Conservation (phyloP, 2,329 filamentous ascomycete genomes). For the Zymoseptoria pseudotritici region DNA sequence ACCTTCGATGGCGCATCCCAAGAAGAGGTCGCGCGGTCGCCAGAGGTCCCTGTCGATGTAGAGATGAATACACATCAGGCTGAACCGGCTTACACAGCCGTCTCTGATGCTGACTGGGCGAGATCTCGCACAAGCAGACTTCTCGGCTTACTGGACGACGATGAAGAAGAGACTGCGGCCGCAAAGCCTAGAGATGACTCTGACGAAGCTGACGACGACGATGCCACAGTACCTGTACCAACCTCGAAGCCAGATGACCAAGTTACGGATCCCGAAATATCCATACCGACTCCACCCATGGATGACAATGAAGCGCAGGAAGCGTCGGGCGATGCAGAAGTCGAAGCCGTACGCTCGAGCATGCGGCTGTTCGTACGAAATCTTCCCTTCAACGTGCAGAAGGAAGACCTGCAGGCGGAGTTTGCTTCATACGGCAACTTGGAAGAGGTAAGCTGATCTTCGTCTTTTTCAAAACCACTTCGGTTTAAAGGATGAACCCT, state of each 20-base stretch:
- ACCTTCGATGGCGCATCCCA: not conserved
- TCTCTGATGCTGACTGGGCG: conserved; percentile 84
- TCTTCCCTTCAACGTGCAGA: conserved; percentile 69
- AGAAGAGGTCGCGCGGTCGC: not conserved
- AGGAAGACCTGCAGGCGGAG: conserved; percentile 65
- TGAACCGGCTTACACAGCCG: conserved; percentile 25
- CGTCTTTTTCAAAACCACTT: conserved; percentile 20
- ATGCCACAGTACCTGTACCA: conserved; percentile 3
- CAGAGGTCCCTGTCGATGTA: not conserved
- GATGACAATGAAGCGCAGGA: conserved; percentile 33
- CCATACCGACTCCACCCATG: conserved; percentile 22
- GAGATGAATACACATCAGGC: not conserved
- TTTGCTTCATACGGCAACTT: conserved; percentile 69
- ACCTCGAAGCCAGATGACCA: conserved; percentile 24
- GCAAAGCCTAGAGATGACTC: not conserved
- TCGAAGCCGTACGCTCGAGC: conserved; percentile 61
- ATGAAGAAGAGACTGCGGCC: conserved; percentile 38
- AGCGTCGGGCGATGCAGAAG: conserved; percentile 36
- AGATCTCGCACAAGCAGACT: conserved; percentile 80
- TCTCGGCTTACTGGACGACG: conserved; percentile 74
- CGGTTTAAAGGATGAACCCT: conserved; percentile 74
- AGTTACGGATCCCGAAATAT: not conserved
- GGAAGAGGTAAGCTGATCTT: conserved; percentile 67
- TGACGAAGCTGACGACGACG: conserved; percentile 3
- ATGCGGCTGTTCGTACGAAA: conserved; percentile 84